Evolutionary conservation across 2,329 filamentous ascomycete genomes (phyloP), one percentile per base, ranked within the genome.

Genomic region (Cordyceps fumosorosea): DNA sequence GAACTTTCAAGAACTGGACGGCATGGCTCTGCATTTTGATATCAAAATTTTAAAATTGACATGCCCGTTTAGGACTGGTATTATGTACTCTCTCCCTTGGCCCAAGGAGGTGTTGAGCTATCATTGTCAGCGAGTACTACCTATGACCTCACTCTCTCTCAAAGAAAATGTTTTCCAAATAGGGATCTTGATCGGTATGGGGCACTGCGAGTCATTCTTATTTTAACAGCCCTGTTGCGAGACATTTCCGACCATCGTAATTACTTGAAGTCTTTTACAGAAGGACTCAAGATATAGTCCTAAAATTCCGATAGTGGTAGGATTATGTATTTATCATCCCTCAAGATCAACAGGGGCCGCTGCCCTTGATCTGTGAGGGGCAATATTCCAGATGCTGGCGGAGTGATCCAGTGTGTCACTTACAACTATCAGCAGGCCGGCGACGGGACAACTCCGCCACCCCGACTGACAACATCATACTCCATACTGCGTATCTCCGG

Each of bases 361-460:
- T 37, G 11, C 34, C 5, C 8, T 37, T 10, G 34, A 1, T 4
- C 12, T 37, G 34, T 12, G 10, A 14, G 34, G 11, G 3, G 12
- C 7, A 12, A 34, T 34, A 4, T 11, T n/a, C 40, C 14, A 18
- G 16, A 44, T 18, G 3, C 18, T 16, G 4, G 5, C 3, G 5
- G 42, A 44, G 42, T 6, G 34, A 12, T 50, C 14, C 24, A 10
- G 45, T n/a, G 50, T 50, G 32, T 50, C 56, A 51, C 56, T 51
- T 7, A 29, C 12, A 37, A 37, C 34, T 12, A 14, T 37, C 34
- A 37, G 8, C 1, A 37, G 34, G 40, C 40, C 16, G 40, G 40
- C 18, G 40, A 44, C 40, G 40, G 40, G 40, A 44, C 57, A 60
- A 53, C 57, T 60, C 57, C 48, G 45, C 48, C 56, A 59, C 8